Evolutionary conservation across 1,284 basidiomycete species (phyloP).

Genomic region (Ganoderma sinense): DNA sequence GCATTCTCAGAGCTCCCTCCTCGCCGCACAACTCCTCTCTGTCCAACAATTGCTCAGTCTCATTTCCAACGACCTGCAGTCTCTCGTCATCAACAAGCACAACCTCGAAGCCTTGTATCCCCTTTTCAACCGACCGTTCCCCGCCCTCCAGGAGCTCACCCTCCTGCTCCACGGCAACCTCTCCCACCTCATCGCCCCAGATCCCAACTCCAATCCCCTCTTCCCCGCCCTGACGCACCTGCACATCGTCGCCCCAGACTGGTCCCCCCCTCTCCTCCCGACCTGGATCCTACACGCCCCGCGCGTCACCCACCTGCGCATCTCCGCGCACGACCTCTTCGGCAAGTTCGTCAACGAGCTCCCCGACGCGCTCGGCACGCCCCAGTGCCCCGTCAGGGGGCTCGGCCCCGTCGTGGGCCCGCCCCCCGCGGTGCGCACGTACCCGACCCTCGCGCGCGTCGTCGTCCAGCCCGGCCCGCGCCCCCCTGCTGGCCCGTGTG

Average conservation of each 20-base stretch:
- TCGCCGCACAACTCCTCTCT: neutral
- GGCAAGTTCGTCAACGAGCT: neutral
- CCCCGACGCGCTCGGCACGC: neutral
- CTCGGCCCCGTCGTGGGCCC: no score
- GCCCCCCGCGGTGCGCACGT: neutral
- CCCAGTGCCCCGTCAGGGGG: neutral
- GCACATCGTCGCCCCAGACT: constrained; percentile 10
- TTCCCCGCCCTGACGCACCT: constrained; percentile 17
- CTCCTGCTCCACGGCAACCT: constrained; percentile 5
- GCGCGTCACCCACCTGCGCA: constrained; percentile 12
- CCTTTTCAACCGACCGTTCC: constrained; percentile 10
- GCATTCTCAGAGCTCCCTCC: no score
- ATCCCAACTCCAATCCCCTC: neutral
- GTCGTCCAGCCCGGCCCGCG: constrained; percentile 8
- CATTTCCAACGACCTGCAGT: constrained; percentile 3
- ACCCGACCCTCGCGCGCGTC: constrained; percentile 5
- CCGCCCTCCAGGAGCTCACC: constrained; percentile 14
- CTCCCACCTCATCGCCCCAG: neutral
- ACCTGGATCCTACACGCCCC: constrained; percentile 9
- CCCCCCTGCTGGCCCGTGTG: neutral
- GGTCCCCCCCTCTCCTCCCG: neutral
- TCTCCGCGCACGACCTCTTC: neutral
- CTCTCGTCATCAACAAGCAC: constrained; percentile 7
- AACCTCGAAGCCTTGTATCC: neutral
- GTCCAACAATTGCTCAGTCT: neutral